phyloP scores from a whole-genome alignment of 78 protist species.

The Emiliania huxleyi region DNA sequence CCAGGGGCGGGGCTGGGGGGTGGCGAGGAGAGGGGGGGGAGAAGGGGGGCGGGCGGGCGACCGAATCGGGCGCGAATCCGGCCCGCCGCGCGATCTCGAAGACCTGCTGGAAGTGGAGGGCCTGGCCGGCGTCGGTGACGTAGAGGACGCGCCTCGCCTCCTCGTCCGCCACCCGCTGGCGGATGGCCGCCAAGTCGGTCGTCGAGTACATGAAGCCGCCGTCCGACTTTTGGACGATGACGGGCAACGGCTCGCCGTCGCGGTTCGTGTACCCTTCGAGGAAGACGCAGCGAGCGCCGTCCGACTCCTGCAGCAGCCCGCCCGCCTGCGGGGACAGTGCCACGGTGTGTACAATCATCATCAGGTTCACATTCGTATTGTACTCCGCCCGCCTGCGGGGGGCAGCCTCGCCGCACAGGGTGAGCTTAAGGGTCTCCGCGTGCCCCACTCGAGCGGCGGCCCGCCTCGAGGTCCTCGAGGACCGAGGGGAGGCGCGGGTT shows the following conservation, averaged over 20 bases:
- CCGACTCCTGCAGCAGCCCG: background rate
- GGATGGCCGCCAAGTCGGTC: slow-evolving; percentile 85
- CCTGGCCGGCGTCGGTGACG: slow-evolving; percentile 88
- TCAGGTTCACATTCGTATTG: background rate
- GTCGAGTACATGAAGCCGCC: slow-evolving; percentile 91
- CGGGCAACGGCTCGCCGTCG: slow-evolving; percentile 46
- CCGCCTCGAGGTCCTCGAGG: slow-evolving; percentile 45
- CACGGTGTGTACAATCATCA: background rate
- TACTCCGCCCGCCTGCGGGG: too few species aligned
- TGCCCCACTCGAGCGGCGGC: too few species aligned
- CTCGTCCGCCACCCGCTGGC: slow-evolving; percentile 61
- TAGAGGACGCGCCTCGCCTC: slow-evolving; percentile 73
- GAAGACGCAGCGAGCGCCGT: slow-evolving; percentile 37
- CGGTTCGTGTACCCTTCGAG: slow-evolving; percentile 12
- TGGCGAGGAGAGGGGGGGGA: too few species aligned
- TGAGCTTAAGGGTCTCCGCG: too few species aligned
- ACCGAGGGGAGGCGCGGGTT: slow-evolving; percentile 60
- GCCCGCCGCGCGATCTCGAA: too few species aligned
- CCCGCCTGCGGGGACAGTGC: too few species aligned
- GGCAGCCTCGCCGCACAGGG: slow-evolving; percentile 31
- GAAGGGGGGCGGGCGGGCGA: too few species aligned
- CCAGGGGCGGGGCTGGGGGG: too few species aligned
- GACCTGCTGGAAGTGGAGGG: slow-evolving; percentile 76
- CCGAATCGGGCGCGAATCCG: too few species aligned
- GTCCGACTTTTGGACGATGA: slow-evolving; percentile 81